These are phyloP conservation scores for Saksenaea oblongispora DNA, from an alignment of 371 early-diverging fungal genomes.

Conservation along the genomic window DNA sequence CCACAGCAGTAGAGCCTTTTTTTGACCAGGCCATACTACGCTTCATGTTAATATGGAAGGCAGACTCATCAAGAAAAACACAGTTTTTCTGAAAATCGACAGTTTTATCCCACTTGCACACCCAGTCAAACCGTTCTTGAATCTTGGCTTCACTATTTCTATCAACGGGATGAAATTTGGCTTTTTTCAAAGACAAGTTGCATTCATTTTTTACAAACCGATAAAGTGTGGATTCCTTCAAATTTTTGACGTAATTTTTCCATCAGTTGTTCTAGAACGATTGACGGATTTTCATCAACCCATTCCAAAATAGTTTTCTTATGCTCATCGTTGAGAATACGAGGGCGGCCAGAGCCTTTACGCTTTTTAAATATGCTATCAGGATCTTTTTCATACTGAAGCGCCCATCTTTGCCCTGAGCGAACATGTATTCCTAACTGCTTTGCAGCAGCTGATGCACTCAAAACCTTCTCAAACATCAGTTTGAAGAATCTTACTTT, in stretches of 20 bases:
- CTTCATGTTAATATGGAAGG: conserved; percentile 19
- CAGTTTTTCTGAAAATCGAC: neutral
- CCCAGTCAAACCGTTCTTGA: too few species aligned
- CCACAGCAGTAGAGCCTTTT: too few species aligned
- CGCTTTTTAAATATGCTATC: too few species aligned
- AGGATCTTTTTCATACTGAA: too few species aligned
- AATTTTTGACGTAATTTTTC: conserved; percentile 1
- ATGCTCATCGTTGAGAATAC: conserved; percentile 5
- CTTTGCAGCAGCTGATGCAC: too few species aligned
- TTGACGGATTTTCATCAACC: conserved; percentile 14
- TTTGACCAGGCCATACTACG: conserved; percentile 23
- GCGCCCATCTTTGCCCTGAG: too few species aligned
- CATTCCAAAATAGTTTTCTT: conserved; percentile 9
- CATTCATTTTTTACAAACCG: conserved; percentile 1
- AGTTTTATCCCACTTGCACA: too few species aligned
- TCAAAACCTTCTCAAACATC: neutral
- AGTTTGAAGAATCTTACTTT: neutral
- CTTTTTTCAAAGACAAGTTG: neutral
- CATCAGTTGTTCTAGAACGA: conserved; percentile 6
- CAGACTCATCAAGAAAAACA: conserved; percentile 15
- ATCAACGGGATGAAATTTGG: too few species aligned
- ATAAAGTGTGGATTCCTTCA: neutral
- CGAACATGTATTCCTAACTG: too few species aligned
- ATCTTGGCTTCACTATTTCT: too few species aligned
- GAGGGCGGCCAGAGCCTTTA: too few species aligned